Base-by-base conservation (phyloP, 208 protist genomes). In the Trypanosoma congolense region DNA sequence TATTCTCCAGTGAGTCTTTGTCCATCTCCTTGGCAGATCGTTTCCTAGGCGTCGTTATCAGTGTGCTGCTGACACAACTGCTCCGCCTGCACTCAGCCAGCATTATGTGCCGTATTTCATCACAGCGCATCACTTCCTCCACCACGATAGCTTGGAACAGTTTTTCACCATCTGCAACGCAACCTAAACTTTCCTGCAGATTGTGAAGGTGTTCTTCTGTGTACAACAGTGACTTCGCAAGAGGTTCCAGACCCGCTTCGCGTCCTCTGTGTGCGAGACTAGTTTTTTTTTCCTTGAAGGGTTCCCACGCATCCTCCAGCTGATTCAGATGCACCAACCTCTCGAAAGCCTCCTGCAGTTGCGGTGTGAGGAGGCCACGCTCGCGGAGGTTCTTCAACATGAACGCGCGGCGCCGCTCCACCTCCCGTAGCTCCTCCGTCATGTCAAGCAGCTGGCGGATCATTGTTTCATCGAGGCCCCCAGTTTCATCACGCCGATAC, bases 251-350 rank as follows among this genome's bases (percentile, higher is more conserved):
- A 0, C 85, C 85, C 8, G 80, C 81, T 22, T 86, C 85, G 12
- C 85, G 76, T 14, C 66, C 86, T 22, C 86, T 73, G n/a, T 68
- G 52, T 4, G 86, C 80, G n/a, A 90, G 60, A 42, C 80, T 87
- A 26, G 78, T 80, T 29, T 79, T 83, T 38, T 70, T 61, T 59
- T 82, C 78, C 60, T 91, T 91, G 61, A 79, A 94, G 16, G 83
- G 83, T 62, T 91, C 83, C 80, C 83, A 94, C 31, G 72, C 68
- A 56, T 91, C 87, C 59, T 89, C 83, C 26, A 94, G 70, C 62
- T 87, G 80, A 46, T 70, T 83, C 19, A 90, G 56, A 56, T 90
- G 80, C 38, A 73, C 60, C 73, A 90, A 69, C 21, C 52, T 40
- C 48, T 64, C 48, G 36, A 94, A 66, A 1, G 68, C 28, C 1